Base-by-base conservation (phyloP, 2,329 filamentous ascomycete species). In the Ophiocordyceps robertsii region DNA sequence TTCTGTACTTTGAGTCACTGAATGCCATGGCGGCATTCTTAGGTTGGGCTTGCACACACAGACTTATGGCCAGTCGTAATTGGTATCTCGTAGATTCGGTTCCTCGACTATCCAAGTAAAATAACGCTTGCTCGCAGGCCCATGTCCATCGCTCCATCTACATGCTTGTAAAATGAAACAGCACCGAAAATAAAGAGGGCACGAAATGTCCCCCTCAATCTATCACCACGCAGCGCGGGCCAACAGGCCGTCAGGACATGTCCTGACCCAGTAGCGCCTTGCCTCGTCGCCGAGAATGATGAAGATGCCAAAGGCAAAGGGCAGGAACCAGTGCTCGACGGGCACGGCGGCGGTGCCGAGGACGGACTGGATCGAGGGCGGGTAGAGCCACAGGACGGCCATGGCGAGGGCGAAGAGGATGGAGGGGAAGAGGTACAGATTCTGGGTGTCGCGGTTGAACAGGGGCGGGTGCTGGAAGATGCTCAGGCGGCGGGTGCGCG, bases 281-380 rank as follows among this genome's bases (percentile, higher is more conserved):
- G 52, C 63, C 60, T 87, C 83, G 54, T 88, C 82, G 16, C 84
- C 55, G 10, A 77, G 52, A 40, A 87, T 55, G 32, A 84, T 67
- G 0, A 46, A 52, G 19, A 50, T 37, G 0, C 84, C 84, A 58
- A 88, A 87, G 0, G 77, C 72, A 56, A 83, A 77, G 0, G 84
- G 84, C 40, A 90, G 55, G 57, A 90, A 88, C 74, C 80, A 90
- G 54, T 88, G 68, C 58, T 83, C 82, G 0, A 78, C 75, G 0
- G 83, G 81, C 0, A 89, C 77, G 0, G 62, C 55, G 0, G 74
- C 69, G 0, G 82, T 87, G 16, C 61, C 70, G 2, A 87, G 62
- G 1, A 75, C 68, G 1, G 57, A 54, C 56, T 85, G 80, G 29
- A 89, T 65, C 3, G 68, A 64, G 0, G 80, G 80, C 2, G 83